Evolutionary conservation across 345 rosid genomes (phyloP).

Genomic region (Lepidium didymum): DNA sequence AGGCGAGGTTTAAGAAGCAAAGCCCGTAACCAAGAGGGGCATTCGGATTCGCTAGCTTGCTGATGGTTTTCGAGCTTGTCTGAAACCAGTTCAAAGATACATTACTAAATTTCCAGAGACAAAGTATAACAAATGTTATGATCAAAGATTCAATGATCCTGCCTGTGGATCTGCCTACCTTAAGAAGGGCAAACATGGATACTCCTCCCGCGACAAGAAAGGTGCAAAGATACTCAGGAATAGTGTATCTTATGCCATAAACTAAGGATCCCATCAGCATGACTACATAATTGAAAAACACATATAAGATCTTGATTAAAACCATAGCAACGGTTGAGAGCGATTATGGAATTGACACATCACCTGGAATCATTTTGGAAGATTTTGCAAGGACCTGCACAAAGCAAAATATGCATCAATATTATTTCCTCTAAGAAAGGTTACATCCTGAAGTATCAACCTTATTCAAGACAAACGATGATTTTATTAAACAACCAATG

Average conservation of each 20-base stretch:
- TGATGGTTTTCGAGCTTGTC: constrained; percentile 94
- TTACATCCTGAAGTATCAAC: background rate
- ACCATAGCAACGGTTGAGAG: background rate
- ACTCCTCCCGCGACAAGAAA: constrained; percentile 99
- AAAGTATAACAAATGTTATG: background rate
- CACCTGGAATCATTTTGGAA: constrained; percentile 98
- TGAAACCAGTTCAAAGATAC: constrained; percentile 24
- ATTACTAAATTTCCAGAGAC: background rate
- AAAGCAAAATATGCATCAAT: constrained; percentile 13
- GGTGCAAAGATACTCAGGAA: constrained; percentile 85
- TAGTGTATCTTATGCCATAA: constrained; percentile 76
- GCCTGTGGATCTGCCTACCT: constrained; percentile 39
- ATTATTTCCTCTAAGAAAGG: background rate
- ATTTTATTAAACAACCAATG: background rate
- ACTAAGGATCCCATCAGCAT: constrained; percentile 94
- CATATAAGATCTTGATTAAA: background rate
- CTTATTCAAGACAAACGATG: background rate
- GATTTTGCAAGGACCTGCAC: constrained; percentile 92
- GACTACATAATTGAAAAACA: constrained; percentile 41
- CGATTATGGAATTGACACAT: background rate
- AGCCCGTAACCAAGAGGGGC: constrained; percentile 94
- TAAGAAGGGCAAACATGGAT: constrained; percentile 75
- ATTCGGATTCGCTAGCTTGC: constrained; percentile 91
- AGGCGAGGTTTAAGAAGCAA: constrained; percentile 86
- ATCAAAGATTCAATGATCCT: background rate